A percentile compares a stretch with the other conserved stretches of the same genome.
These are phyloP conservation scores for Aspergillus fumigatiaffinis DNA, from an alignment of 2,329 filamentous ascomycete species.

Conservation along the genomic window DNA sequence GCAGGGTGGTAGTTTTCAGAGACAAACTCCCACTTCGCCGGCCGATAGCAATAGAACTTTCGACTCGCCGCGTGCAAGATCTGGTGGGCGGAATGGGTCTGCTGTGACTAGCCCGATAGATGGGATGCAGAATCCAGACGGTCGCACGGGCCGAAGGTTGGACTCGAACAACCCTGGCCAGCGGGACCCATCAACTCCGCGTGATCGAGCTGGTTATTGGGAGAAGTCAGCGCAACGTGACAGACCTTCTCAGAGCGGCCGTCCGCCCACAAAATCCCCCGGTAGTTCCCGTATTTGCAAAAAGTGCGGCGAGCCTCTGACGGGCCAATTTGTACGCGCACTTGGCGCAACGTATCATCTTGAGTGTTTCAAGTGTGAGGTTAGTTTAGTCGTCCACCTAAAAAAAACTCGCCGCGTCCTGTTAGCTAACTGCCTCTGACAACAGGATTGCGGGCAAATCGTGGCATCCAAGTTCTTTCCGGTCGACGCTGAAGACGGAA, in stretches of 20 bases:
- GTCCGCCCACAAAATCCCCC: slow-evolving; percentile 34
- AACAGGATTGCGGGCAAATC: slow-evolving; percentile 89
- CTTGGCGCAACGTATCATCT: slow-evolving; percentile 92
- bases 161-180: slow-evolving; percentile 24
- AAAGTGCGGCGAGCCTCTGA: slow-evolving; percentile 83
- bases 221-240: slow-evolving; percentile 34
- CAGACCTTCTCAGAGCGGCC: slow-evolving; percentile 34
- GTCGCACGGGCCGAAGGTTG: slow-evolving; percentile 26
- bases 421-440: slow-evolving; percentile 17
- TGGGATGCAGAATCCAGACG: slow-evolving; percentile 26
- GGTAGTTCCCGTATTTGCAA: slow-evolving; percentile 59
- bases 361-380: slow-evolving; percentile 96
- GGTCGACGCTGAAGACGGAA: slow-evolving; percentile 82
- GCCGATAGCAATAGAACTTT: slow-evolving; percentile 33
- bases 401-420: slow-evolving; percentile 2
- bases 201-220: slow-evolving; percentile 28
- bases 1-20: slow-evolving; percentile 32
- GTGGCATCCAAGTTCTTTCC: slow-evolving; percentile 99
- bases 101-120: slow-evolving; percentile 19
- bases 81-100: slow-evolving; percentile 20
- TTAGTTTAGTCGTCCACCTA: slow-evolving; percentile 47
- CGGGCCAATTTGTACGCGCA: slow-evolving; percentile 92
- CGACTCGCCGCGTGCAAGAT: slow-evolving; percentile 33
- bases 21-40: slow-evolving; percentile 39
- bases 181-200: slow-evolving; percentile 20